Evolutionary conservation across 495 filamentous ascomycete genomes (phyloP).

Genomic region (Parachaetomium inaequale): DNA sequence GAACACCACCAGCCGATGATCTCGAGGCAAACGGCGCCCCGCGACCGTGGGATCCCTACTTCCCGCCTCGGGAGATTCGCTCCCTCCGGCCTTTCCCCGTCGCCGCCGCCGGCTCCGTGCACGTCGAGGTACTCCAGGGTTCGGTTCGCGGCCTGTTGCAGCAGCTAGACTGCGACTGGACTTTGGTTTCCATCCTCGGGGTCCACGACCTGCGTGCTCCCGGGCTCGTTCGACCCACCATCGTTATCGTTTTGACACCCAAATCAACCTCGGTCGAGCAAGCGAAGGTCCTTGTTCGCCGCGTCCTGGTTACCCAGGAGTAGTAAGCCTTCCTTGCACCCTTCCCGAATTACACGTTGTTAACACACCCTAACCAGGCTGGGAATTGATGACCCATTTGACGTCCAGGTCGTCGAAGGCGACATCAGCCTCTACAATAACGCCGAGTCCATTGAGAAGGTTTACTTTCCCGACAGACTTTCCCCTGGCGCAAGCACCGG

Average conservation of each 20-base stretch:
- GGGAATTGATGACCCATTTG: not conserved
- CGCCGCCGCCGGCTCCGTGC: too few species aligned
- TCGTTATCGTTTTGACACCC: not conserved
- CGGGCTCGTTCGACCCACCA: not conserved
- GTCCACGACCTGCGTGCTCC: not conserved
- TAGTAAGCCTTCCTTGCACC: not conserved
- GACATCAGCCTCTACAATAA: not conserved
- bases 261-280: not conserved
- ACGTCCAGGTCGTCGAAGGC: not conserved
- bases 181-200: not conserved
- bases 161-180: not conserved
- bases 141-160: not conserved
- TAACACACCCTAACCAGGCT: not conserved
- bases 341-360: not conserved
- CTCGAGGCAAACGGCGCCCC: not conserved
- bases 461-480: not conserved
- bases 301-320: not conserved
- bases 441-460: not conserved
- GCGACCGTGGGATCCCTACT: not conserved
- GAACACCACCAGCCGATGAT: too few species aligned
- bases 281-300: not conserved
- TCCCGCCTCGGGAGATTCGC: not conserved
- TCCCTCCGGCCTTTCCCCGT: not conserved
- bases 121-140: not conserved
- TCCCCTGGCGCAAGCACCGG: not conserved